phyloP scores from a whole-genome alignment of 1,284 basidiomycete genomes.

The Xerocomus nothofagi region DNA sequence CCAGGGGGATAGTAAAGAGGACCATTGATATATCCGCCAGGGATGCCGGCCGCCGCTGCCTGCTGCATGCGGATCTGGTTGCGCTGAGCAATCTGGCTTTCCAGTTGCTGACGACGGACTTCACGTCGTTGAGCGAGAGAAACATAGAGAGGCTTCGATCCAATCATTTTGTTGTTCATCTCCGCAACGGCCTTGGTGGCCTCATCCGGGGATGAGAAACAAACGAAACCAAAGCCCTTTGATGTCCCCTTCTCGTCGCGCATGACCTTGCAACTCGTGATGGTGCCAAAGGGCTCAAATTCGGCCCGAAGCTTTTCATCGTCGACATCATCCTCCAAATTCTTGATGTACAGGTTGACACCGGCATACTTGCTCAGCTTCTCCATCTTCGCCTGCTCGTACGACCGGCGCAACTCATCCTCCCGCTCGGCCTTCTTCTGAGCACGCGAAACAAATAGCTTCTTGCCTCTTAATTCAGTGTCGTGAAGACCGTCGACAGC shows the following conservation, averaged over 20 bases:
- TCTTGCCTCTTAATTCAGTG: conserved; percentile 82
- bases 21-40: conserved; percentile 79
- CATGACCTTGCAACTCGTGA: conserved; percentile 99
- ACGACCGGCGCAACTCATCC: conserved; percentile 92
- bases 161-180: conserved; percentile 99
- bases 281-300: conserved; percentile 96
- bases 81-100: conserved; percentile 97
- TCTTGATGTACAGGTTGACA: conserved; percentile 99
- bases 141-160: conserved; percentile 97
- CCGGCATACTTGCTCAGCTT: conserved; percentile 98
- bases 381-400: conserved; percentile 97
- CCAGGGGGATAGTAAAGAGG: conserved; percentile 89
- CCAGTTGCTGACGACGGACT: conserved; percentile 96
- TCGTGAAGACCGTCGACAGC: conserved; percentile 94
- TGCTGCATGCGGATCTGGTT: conserved; percentile 96
- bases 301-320: conserved; percentile 94
- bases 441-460: conserved; percentile 94
- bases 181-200: conserved; percentile 99
- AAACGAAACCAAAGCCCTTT: conserved; percentile 99
- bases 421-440: conserved; percentile 99
- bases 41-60: conserved; percentile 82
- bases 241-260: conserved; percentile 90
- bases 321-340: conserved; percentile 90
- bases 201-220: conserved; percentile 98
- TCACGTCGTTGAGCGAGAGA: conserved; percentile 98